These are phyloP conservation scores for Trichoderma atrobrunneum DNA, from an alignment of 2,329 filamentous ascomycete genomes.

Conservation along the genomic window DNA sequence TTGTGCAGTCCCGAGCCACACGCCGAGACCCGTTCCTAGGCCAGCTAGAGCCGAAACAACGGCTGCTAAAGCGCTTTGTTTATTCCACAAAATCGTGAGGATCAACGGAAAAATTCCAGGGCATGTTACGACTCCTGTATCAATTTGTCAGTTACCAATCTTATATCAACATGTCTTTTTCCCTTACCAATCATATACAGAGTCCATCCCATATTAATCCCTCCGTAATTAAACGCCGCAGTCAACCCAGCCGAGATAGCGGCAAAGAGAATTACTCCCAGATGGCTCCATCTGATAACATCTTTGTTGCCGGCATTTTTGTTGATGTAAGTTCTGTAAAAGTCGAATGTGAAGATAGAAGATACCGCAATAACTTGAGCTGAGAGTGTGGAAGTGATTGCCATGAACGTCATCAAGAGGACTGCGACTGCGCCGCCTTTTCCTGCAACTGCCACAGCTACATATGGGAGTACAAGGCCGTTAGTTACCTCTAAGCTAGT, in stretches of 20 bases:
- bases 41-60: neutral
- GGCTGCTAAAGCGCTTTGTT: neutral
- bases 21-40: neutral
- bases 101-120: conserved; percentile 2
- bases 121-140: neutral
- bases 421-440: conserved; percentile 2
- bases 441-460: conserved; percentile 6
- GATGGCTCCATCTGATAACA: conserved; percentile 6
- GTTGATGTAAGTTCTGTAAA: conserved; percentile 7
- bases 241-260: neutral
- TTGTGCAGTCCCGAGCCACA: neutral
- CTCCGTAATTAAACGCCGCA: neutral
- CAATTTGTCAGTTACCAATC: neutral
- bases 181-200: conserved; percentile 7
- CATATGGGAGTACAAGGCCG: conserved; percentile 7
- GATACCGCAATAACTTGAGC: conserved; percentile 1
- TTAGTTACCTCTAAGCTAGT: neutral
- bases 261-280: conserved; percentile 5
- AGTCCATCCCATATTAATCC: conserved; percentile 8
- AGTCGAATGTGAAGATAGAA: conserved; percentile 10
- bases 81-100: conserved; percentile 3
- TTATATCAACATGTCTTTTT: neutral
- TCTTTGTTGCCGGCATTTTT: conserved; percentile 2
- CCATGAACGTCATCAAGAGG: neutral
- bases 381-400: neutral